Evolutionary conservation across 2,329 filamentous ascomycete genomes (phyloP).

Genomic region (Phoma sp.): DNA sequence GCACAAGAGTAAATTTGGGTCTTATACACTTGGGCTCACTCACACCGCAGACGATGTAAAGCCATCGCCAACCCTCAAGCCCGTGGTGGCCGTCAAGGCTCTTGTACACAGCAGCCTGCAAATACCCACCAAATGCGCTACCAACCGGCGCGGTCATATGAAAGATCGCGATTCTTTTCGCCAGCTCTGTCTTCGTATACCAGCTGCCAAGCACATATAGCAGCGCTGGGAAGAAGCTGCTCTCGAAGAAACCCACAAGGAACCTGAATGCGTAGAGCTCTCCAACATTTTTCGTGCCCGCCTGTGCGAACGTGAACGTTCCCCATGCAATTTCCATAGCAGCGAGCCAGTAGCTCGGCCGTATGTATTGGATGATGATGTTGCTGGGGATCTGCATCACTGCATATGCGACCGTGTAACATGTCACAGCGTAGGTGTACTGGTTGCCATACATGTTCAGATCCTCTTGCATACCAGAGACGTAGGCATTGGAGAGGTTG

Average conservation of each 20-base stretch:
- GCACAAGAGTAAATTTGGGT: too few relatives aligned
- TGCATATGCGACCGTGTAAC: conserved; percentile 2
- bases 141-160: conserved; percentile 1
- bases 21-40: too few relatives aligned
- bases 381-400: conserved; percentile 7
- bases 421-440: conserved; percentile 5
- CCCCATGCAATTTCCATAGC: conserved; percentile 7
- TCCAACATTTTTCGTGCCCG: not conserved
- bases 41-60: not conserved
- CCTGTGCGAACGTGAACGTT: not conserved
- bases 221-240: not conserved
- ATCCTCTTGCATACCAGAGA: conserved; percentile 6
- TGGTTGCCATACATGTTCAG: conserved; percentile 5
- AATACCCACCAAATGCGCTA: conserved; percentile 1
- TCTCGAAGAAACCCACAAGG: not conserved
- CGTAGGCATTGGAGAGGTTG: conserved; percentile 3
- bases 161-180: not conserved
- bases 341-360: conserved; percentile 2
- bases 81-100: not conserved
- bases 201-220: not conserved
- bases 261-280: not conserved
- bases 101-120: conserved; percentile 7
- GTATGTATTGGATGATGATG: conserved; percentile 8
- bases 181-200: not conserved
- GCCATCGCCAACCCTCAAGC: conserved; percentile 1